Conservation (phyloP, 2,329 filamentous ascomycete genomes). For the Coniochaeta ligniaria region DNA sequence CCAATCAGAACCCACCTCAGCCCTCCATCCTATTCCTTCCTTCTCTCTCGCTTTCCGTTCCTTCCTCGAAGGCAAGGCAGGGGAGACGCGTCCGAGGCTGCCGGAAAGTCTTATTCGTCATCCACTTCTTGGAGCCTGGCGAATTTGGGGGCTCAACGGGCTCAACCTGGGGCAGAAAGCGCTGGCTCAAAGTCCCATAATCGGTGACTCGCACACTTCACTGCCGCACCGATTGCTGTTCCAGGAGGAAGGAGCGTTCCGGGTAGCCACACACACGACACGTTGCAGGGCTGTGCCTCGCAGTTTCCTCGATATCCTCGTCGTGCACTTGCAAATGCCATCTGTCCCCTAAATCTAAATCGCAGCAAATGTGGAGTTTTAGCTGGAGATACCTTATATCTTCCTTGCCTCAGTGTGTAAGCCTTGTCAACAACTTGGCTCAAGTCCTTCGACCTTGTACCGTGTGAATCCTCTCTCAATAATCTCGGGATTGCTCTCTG, state of each 20-base stretch:
- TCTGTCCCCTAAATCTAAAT: not conserved
- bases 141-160: not conserved
- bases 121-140: not conserved
- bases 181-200: not conserved
- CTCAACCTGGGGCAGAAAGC: not conserved
- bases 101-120: constrained; percentile 2
- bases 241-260: not conserved
- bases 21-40: not conserved
- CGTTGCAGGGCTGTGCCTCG: not conserved
- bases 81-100: constrained; percentile 1
- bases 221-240: not conserved
- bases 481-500: not conserved
- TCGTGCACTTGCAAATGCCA: not conserved
- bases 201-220: not conserved
- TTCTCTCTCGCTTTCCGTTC: not conserved
- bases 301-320: not conserved
- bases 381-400: not conserved
- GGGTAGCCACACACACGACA: not conserved
- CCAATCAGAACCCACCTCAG: not conserved
- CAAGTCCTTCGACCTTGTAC: not conserved
- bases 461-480: not conserved
- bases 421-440: not conserved
- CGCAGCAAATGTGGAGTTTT: not conserved
- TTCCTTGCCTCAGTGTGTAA: not conserved
- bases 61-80: constrained; percentile 1